These are phyloP conservation scores for Arthrinium puccinioides DNA, from an alignment of 2,329 filamentous ascomycete genomes.

Conservation along the genomic window DNA sequence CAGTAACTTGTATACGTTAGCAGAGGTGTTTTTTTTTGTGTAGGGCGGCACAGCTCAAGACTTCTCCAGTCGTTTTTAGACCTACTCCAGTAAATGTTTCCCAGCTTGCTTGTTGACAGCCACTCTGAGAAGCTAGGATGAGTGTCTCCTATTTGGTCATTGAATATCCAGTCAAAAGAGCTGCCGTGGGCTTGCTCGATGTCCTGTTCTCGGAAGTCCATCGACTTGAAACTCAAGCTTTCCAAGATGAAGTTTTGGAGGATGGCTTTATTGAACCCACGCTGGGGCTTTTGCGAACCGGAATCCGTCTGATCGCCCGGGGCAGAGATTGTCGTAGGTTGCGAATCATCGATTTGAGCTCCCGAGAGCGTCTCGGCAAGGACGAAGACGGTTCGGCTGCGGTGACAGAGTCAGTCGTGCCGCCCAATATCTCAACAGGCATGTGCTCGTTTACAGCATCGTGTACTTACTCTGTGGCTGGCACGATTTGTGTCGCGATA, in stretches of 20 bases:
- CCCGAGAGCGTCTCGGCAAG: neutral
- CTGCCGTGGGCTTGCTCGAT: constrained; percentile 7
- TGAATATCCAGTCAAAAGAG: constrained; percentile 31
- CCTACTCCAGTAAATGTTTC: constrained; percentile 23
- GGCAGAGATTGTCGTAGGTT: neutral
- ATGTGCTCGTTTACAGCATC: neutral
- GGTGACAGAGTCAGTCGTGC: neutral
- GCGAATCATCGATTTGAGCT: neutral
- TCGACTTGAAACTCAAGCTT: constrained; percentile 7
- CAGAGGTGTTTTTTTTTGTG: too few relatives aligned
- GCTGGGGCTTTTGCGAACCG: neutral
- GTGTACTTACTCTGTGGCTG: neutral
- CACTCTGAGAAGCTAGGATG: constrained; percentile 17
- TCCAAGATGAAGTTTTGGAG: constrained; percentile 6
- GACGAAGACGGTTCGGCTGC: neutral
- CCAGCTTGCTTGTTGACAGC: constrained; percentile 12
- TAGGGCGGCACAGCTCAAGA: too few relatives aligned
- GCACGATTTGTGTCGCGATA: neutral
- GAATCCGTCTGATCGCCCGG: neutral
- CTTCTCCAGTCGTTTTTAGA: too few relatives aligned
- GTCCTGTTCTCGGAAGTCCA: constrained; percentile 6
- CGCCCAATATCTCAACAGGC: neutral
- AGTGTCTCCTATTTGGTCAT: constrained; percentile 2
- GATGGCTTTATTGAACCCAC: neutral
- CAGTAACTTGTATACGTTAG: constrained; percentile 16